These are phyloP conservation scores for Imleria badia DNA, from an alignment of 768 basidiomycete genomes.

Conservation along the genomic window DNA sequence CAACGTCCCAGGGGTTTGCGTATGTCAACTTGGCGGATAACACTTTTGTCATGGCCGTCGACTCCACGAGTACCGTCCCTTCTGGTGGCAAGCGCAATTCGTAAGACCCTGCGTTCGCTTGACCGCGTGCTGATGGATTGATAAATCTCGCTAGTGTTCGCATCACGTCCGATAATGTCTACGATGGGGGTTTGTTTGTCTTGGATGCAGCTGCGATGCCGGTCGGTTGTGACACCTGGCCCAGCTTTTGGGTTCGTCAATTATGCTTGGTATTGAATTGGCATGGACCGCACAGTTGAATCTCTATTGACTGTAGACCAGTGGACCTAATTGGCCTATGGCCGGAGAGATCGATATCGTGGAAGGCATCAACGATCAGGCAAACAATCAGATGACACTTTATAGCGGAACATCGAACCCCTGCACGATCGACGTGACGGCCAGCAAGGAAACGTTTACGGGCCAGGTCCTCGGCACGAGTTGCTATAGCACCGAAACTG, in stretches of 20 bases:
- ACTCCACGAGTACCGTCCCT: slow-evolving; percentile 47
- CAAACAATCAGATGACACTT: slow-evolving; percentile 61
- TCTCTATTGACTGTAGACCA: slow-evolving; percentile 27
- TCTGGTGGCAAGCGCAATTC: slow-evolving; percentile 53
- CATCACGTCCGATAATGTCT: slow-evolving; percentile 59
- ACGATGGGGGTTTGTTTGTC: slow-evolving; percentile 66
- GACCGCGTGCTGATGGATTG: not conserved
- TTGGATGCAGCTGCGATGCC: slow-evolving; percentile 71
- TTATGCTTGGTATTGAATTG: not conserved
- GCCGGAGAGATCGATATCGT: slow-evolving; percentile 71
- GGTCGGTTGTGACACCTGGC: slow-evolving; percentile 62
- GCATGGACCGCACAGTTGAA: not conserved
- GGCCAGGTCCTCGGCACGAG: slow-evolving; percentile 22
- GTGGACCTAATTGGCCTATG: slow-evolving; percentile 53
- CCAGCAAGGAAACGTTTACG: slow-evolving; percentile 16
- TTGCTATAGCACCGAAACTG: slow-evolving; percentile 41
- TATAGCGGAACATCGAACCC: slow-evolving; percentile 50
- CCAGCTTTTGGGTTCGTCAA: slow-evolving; percentile 50
- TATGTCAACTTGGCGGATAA: slow-evolving; percentile 50
- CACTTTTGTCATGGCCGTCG: slow-evolving; percentile 60
- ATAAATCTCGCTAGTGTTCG: slow-evolving; percentile 48
- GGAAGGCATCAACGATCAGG: slow-evolving; percentile 64
- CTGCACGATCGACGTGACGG: slow-evolving; percentile 22
- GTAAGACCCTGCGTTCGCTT: slow-evolving; percentile 28
- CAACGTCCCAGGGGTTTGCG: slow-evolving; percentile 51